A percentile compares a stretch with the other conserved stretches of the same genome.
Evolutionary conservation across 148 eudicot genomes (phyloP).

Genomic region (Vaccinium corymbosum): DNA sequence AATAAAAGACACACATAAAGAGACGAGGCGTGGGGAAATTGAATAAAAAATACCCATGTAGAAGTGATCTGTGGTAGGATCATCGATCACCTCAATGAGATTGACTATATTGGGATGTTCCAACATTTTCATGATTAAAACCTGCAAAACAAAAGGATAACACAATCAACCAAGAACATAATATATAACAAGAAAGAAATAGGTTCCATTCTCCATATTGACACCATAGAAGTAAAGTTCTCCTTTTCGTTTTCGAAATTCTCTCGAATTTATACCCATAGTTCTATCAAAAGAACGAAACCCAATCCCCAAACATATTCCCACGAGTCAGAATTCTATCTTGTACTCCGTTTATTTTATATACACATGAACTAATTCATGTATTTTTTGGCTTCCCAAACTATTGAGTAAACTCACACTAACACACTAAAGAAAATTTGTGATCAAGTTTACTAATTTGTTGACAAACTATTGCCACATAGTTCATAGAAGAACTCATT

Average conservation of each 20-base stretch:
- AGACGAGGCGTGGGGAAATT: not conserved
- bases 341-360: not conserved
- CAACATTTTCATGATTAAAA: constrained; percentile 82
- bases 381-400: not conserved
- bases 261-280: not conserved
- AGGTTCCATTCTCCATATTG: not conserved
- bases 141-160: constrained; percentile 42
- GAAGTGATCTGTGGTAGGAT: constrained; percentile 84
- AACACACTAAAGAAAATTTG: not conserved
- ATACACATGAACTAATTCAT: not conserved
- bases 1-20: not conserved
- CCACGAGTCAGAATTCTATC: not conserved
- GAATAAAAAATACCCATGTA: constrained; percentile 70
- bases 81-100: constrained; percentile 96
- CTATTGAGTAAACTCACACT: not conserved
- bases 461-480: not conserved
- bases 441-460: not conserved
- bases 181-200: not conserved
- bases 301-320: not conserved
- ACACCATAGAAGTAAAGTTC: not conserved
- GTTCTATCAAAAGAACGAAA: not conserved
- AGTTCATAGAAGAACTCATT: not conserved
- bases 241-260: not conserved
- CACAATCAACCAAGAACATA: not conserved
- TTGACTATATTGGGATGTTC: constrained; percentile 93